Evolutionary conservation across 73 alveolate genomes (phyloP).

Genomic region (Paramecium octaurelia): DNA sequence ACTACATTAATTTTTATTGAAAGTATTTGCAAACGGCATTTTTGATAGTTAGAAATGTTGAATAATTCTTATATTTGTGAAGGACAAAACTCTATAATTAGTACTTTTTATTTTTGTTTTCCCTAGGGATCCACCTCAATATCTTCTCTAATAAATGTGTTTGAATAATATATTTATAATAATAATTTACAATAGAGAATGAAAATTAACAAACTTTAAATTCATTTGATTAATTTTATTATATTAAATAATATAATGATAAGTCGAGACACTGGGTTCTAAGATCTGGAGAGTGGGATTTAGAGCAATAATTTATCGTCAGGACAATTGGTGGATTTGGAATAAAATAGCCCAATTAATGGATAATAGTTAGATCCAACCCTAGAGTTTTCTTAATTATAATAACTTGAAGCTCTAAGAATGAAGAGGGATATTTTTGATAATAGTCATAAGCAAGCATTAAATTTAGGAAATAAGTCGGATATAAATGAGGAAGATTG

Average conservation of each 20-base stretch:
- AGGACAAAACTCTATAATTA: background rate
- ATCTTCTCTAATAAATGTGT: background rate
- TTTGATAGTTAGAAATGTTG: background rate
- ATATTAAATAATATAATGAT: background rate
- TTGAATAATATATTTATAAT: background rate
- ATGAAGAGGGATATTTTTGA: slow-evolving; percentile 30
- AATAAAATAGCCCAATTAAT: background rate
- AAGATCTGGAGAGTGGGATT: slow-evolving; percentile 47
- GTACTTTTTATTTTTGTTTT: background rate
- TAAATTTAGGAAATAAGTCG: slow-evolving; percentile 4
- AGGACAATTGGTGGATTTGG: slow-evolving; percentile 28
- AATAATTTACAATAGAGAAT: background rate
- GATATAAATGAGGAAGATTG: slow-evolving; percentile 44
- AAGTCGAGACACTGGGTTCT: slow-evolving; percentile 5
- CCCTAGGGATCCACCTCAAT: background rate
- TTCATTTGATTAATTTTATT: background rate
- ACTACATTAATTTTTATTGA: no score
- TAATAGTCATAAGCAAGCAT: background rate
- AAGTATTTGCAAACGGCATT: no score
- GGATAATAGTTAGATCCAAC: slow-evolving; percentile 12
- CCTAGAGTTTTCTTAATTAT: background rate
- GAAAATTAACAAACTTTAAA: background rate
- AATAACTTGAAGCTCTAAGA: background rate
- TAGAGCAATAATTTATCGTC: slow-evolving; percentile 16
- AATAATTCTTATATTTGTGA: background rate